Base-by-base conservation (phyloP, 1,139 yeast genomes). In the Zygoascus meyerae region DNA sequence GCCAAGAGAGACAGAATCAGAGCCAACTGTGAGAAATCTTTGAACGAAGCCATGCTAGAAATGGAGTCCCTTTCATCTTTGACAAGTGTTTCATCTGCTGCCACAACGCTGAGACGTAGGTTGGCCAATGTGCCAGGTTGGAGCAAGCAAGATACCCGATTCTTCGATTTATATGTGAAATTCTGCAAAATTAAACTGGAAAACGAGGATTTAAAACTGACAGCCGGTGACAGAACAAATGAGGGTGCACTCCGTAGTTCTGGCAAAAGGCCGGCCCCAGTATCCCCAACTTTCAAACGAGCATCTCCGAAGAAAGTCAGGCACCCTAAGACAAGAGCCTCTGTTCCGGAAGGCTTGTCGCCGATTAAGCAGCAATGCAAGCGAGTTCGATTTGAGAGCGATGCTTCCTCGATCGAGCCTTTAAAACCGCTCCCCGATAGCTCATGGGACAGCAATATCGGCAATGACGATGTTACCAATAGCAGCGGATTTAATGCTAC, bases 51-150 rank as follows among this genome's bases (percentile, higher is more conserved):
- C 5, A 42, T 55, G 15, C 43, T 40, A 8, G 49, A 51, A 5
- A 36, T 61, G 26, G 54, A 52, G 16, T 48, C 48, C n/a, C 48
- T 58, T 16, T 31, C 44, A 6, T 40, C 21, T 31, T 28, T 44
- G 17, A 17, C 47, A 5, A 52, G 51, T 6, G 44, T 54, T 32
- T 52, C 48, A 15, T 43, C 56, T 5, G 52, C 54, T n/a, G 49
- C 52, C 15, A 35, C 46, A 12, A 42, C 48, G 9, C 48, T 53
- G 21, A 41, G 47, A n/a, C 49, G 56, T n/a, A 50, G 56, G n/a
- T 43, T 60, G 29, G 47, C 48, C 29, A 57, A 55, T 36, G 55
- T 55, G 29, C 44, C 54, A 11, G 63, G 62, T 11, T 59, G 61
- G 60, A 49, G 58, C 7, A 48, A 43, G 9, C 47, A 46, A 7